Evolutionary conservation across 2,329 filamentous ascomycete genomes (phyloP).

Genomic region (Metarhizium humberi): DNA sequence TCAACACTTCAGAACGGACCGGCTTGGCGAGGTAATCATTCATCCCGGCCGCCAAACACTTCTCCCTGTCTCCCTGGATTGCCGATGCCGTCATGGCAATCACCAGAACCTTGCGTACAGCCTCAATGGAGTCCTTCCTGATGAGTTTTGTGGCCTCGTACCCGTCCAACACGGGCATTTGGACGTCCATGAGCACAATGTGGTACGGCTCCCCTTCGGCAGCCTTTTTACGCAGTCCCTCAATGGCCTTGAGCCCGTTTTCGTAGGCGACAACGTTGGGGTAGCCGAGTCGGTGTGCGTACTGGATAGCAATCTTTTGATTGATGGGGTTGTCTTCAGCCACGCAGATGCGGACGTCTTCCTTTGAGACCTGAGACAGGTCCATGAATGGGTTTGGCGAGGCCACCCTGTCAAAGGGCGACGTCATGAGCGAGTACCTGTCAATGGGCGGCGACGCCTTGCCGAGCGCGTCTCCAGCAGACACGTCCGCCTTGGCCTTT

Average conservation of each 20-base stretch:
- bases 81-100: slow-evolving; percentile 97
- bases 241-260: slow-evolving; percentile 80
- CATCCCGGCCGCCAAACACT: slow-evolving; percentile 93
- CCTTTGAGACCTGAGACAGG: slow-evolving; percentile 63
- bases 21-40: slow-evolving; percentile 96
- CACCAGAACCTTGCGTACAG: slow-evolving; percentile 75
- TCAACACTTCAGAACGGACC: slow-evolving; percentile 79
- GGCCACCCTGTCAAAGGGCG: slow-evolving; percentile 26
- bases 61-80: slow-evolving; percentile 89
- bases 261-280: slow-evolving; percentile 75
- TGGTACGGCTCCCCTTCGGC: slow-evolving; percentile 71
- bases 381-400: slow-evolving; percentile 46
- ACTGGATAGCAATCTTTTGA: slow-evolving; percentile 86
- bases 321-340: slow-evolving; percentile 95
- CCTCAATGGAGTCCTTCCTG: slow-evolving; percentile 64
- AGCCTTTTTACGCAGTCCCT: slow-evolving; percentile 68
- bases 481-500: slow-evolving; percentile 59
- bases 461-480: slow-evolving; percentile 43
- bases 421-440: slow-evolving; percentile 21
- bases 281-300: slow-evolving; percentile 78
- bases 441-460: slow-evolving; percentile 27
- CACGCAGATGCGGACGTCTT: slow-evolving; percentile 79
- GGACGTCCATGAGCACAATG: slow-evolving; percentile 88
- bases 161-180: slow-evolving; percentile 90
- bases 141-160: slow-evolving; percentile 85